A percentile compares a stretch with the other conserved stretches of the same genome.
phyloP scores from a whole-genome alignment of 192 early-diverging fungal species.

The Linnemannia hyalina region DNA sequence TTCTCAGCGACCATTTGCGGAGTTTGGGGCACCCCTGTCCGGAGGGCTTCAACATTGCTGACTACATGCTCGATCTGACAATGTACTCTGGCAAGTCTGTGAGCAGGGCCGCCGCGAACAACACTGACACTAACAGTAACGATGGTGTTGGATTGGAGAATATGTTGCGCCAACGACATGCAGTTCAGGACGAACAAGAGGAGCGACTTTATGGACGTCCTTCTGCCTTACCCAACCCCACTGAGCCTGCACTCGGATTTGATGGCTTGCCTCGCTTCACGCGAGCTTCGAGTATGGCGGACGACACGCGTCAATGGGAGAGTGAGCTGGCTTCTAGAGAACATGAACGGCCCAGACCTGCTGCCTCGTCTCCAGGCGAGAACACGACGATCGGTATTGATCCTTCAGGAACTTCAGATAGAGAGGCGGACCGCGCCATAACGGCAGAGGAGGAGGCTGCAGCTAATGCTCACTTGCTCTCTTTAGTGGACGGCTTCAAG shows the following conservation, averaged over 20 bases:
- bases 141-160: background rate
- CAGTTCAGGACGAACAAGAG: conserved; percentile 43
- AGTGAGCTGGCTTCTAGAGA: conserved; percentile 25
- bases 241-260: background rate
- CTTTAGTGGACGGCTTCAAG: conserved; percentile 56
- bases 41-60: conserved; percentile 91
- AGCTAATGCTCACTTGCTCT: conserved; percentile 34
- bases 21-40: conserved; percentile 86
- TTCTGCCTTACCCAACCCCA: background rate
- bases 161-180: background rate
- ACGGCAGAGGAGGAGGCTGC: conserved; percentile 23
- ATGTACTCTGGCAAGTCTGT: conserved; percentile 64
- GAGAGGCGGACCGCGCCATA: background rate
- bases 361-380: background rate
- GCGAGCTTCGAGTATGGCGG: conserved; percentile 31
- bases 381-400: conserved; percentile 40
- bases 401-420: background rate
- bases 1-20: conserved; percentile 79
- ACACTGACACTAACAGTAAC: conserved; percentile 4
- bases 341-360: background rate
- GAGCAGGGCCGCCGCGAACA: conserved; percentile 20
- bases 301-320: conserved; percentile 42
- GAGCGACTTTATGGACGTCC: conserved; percentile 13
- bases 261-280: conserved; percentile 23
- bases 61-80: conserved; percentile 82